Base-by-base conservation (phyloP, 176 grass and related monocot species). In the Paspalum notatum region DNA sequence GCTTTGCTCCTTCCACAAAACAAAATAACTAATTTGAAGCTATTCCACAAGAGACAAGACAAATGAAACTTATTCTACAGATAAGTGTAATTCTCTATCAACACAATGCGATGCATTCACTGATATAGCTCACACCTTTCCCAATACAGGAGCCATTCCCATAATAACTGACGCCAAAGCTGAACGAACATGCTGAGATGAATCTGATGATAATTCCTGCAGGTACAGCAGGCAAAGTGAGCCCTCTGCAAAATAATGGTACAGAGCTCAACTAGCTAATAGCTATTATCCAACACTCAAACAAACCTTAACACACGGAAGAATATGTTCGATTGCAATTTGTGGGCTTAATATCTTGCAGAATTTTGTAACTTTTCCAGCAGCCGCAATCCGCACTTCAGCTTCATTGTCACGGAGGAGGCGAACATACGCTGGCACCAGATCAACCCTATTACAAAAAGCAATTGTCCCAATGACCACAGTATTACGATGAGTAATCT, bases 141-240 rank as follows among this genome's bases (percentile, higher is more conserved):
- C 95, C 69, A 98, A 81, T 24, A 93, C 86, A 69, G 95, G 95
- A 68, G 95, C 95, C 95, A 98, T 95, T 64, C 95, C 95, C 95
- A 98, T 98, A 43, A 98, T 98, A 13, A 95, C 95, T 68, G 95
- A 98, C 87, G 95, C 95, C 81, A 98, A 85, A 80, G 95, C 95
- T 81, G 95, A 94, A 80, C 95, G 95, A 85, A 98, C 95, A 85
- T 98, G 95, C 68, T 98, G 92, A 42, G 95, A 95, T 14, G 95
- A 98, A 89, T 98, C 95, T 1, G 90, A 83, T 15, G 95, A 98
- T 38, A 95, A 78, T 27, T 98, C 95, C 95, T 98, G 72, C 17
- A 47, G 40, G 69, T 75, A 3, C 16, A 82, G 18, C n/a, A n/a
- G n/a, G n/a, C n/a, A n/a, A n/a, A n/a, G n/a, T n/a, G n/a, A n/a